Conservation (phyloP, 495 filamentous ascomycete species). For the Penicillium riverlandense region DNA sequence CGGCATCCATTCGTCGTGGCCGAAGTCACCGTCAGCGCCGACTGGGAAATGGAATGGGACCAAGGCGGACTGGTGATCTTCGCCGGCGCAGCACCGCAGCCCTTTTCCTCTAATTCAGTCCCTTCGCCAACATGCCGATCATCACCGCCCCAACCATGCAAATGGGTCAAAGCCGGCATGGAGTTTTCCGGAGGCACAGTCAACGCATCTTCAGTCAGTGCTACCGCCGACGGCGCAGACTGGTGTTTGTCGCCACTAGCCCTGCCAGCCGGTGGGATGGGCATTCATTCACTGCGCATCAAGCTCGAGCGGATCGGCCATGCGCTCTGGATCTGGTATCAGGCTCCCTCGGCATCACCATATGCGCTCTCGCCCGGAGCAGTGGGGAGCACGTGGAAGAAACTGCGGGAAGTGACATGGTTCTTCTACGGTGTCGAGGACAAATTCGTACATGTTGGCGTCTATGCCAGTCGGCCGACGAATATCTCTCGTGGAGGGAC, state of each 20-base stretch:
- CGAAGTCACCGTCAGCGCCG: slow-evolving; percentile 51
- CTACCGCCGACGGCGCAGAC: slow-evolving; percentile 50
- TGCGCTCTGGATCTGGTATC: slow-evolving; percentile 53
- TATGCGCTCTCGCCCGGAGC: slow-evolving; percentile 30
- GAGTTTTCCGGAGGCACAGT: slow-evolving; percentile 46
- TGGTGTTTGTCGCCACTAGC: slow-evolving; percentile 46
- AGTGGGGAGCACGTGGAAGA: slow-evolving; percentile 45
- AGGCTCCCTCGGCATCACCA: slow-evolving; percentile 31
- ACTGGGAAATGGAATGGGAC: slow-evolving; percentile 56
- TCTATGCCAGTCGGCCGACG: slow-evolving; percentile 49
- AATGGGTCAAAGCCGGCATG: slow-evolving; percentile 56
- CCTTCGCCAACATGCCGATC: slow-evolving; percentile 7
- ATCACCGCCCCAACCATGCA: slow-evolving; percentile 26
- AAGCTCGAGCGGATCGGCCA: slow-evolving; percentile 53
- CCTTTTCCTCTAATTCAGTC: slow-evolving; percentile 15
- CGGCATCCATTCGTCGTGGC: slow-evolving; percentile 47
- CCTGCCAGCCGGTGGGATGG: slow-evolving; percentile 10
- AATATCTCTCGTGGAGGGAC: slow-evolving; percentile 24
- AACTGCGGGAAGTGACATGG: slow-evolving; percentile 52
- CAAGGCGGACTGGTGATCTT: slow-evolving; percentile 72
- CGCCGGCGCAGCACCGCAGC: slow-evolving; percentile 57
- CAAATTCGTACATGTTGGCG: slow-evolving; percentile 49
- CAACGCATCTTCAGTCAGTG: slow-evolving; percentile 48
- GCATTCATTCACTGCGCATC: slow-evolving; percentile 40
- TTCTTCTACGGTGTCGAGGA: slow-evolving; percentile 56